Conservation (phyloP, 495 filamentous ascomycete genomes). For the Aspergillus indologenus region DNA sequence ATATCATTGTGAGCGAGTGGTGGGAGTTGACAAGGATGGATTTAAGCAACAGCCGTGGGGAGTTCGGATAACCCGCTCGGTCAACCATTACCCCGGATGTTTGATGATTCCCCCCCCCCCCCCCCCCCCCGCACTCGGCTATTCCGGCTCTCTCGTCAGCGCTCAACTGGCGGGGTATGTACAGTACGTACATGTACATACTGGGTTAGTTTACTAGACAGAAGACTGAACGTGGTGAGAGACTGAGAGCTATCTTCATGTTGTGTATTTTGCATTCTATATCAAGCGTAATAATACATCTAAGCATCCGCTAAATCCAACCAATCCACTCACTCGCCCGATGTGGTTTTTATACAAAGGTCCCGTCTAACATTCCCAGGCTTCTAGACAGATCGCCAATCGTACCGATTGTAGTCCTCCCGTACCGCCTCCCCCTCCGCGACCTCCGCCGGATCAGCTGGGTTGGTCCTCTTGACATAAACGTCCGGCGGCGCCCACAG, state of each 20-base stretch:
- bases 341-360: too few relatives aligned
- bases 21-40: neutral
- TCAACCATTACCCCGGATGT: neutral
- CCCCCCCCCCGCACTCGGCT: neutral
- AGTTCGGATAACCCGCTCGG: conserved; percentile 6
- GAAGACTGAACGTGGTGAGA: too few relatives aligned
- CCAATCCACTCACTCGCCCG: neutral
- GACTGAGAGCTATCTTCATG: too few relatives aligned
- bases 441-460: neutral
- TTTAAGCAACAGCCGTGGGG: neutral
- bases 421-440: neutral
- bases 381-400: conserved; percentile 15
- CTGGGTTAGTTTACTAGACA: too few relatives aligned
- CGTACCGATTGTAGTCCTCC: conserved; percentile 17
- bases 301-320: neutral
- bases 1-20: neutral
- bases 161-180: too few relatives aligned
- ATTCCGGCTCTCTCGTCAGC: neutral
- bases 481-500: conserved; percentile 30
- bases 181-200: too few relatives aligned
- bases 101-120: neutral
- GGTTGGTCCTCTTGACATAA: conserved; percentile 13
- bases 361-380: too few relatives aligned
- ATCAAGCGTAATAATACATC: neutral
- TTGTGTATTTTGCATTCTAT: neutral